phyloP scores from a whole-genome alignment of 371 early-diverging fungal genomes.

The Actinomortierella wolfii region DNA sequence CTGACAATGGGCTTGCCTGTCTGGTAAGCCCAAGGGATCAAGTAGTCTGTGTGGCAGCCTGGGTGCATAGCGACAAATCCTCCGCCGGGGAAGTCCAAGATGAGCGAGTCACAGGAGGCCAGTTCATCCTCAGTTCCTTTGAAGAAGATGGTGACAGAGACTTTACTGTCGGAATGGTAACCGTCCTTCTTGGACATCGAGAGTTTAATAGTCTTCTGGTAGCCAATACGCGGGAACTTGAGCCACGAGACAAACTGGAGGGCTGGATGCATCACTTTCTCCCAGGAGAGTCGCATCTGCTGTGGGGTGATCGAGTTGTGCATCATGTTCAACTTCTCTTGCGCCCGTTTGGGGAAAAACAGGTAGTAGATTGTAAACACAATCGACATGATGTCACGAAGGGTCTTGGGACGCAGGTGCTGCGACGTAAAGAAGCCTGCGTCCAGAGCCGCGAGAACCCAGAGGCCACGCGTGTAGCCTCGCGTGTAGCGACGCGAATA shows the following conservation, averaged over 20 bases:
- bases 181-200: conserved; percentile 50
- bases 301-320: conserved; percentile 82
- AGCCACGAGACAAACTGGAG: conserved; percentile 59
- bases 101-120: conserved; percentile 49
- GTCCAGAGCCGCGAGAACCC: conserved; percentile 90
- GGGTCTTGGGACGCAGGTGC: conserved; percentile 71
- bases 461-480: conserved; percentile 91
- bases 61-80: conserved; percentile 83
- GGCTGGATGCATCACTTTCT: conserved; percentile 78
- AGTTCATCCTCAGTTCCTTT: conserved; percentile 43
- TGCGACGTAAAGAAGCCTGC: conserved; percentile 96
- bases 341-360: conserved; percentile 84
- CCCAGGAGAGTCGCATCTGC: conserved; percentile 91
- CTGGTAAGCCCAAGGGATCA: conserved; percentile 70
- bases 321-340: conserved; percentile 83
- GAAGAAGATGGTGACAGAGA: conserved; percentile 43
- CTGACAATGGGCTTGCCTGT: conserved; percentile 74
- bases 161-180: conserved; percentile 22
- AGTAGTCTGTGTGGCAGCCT: conserved; percentile 73
- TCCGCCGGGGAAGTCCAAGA: conserved; percentile 88
- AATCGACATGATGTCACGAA: conserved; percentile 78
- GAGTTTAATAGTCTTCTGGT: conserved; percentile 18
- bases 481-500: conserved; percentile 78
- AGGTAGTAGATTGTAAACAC: conserved; percentile 84
- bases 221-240: conserved; percentile 55